A percentile compares a stretch with the other conserved stretches of the same genome.
These are phyloP conservation scores for Rosa rugosa DNA, from an alignment of 306 rosid genomes.

Conservation along the genomic window DNA sequence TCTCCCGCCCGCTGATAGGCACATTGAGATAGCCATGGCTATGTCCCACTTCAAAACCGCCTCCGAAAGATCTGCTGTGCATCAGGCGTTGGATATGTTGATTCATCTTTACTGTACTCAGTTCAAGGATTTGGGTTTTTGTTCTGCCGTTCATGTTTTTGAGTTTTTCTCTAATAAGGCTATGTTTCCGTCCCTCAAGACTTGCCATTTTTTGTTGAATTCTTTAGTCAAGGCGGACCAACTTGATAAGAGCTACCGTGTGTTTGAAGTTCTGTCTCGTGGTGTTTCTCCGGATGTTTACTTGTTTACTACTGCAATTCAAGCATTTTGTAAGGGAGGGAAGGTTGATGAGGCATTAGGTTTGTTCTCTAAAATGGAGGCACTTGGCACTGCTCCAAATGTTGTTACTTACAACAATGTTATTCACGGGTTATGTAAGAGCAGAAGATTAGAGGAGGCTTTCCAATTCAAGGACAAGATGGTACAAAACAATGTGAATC, in stretches of 20 bases:
- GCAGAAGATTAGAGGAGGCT: conserved; percentile 1
- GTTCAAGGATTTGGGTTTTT: not conserved
- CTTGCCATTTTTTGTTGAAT: conserved; percentile 2
- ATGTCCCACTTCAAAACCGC: not conserved
- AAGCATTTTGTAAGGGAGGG: not conserved
- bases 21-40: not conserved
- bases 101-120: not conserved
- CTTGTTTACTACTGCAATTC: conserved; percentile 2
- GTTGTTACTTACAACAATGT: conserved; percentile 4
- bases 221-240: not conserved
- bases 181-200: not conserved
- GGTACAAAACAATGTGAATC: not conserved
- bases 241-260: not conserved
- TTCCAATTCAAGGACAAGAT: not conserved
- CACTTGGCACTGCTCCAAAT: not conserved
- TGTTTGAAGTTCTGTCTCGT: not conserved
- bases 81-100: conserved; percentile 3
- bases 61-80: not conserved
- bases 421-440: not conserved
- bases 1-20: not conserved
- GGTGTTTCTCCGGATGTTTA: not conserved
- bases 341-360: not conserved
- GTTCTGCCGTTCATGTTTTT: not conserved
- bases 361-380: not conserved
- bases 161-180: not conserved